Percentiles rank a stretch among this genome's conserved stretches.
Conservation (phyloP, 176 grass and related monocot genomes). For the Zoysia pacifica region DNA sequence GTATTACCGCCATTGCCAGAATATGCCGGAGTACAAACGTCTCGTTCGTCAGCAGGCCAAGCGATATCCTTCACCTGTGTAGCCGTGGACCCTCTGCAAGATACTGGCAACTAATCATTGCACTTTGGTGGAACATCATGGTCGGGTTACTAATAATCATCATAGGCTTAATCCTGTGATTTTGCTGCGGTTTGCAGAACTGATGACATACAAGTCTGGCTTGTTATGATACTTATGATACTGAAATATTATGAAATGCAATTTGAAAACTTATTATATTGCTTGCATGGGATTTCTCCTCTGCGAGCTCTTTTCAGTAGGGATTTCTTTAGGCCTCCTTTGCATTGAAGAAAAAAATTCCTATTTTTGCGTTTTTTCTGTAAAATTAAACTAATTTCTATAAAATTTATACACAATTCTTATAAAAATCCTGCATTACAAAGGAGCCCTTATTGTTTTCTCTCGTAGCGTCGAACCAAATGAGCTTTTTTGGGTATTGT, state of each 20-base stretch:
- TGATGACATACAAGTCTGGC: not conserved
- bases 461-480: no score
- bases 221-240: not conserved
- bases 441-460: no score
- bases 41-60: conserved; percentile 67
- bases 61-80: conserved; percentile 57
- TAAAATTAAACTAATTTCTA: no score
- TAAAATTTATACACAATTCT: no score
- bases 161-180: not conserved
- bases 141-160: not conserved
- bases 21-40: conserved; percentile 56
- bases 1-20: conserved; percentile 38
- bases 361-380: no score
- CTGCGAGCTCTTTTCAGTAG: not conserved
- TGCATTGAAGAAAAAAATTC: no score
- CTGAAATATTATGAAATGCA: not conserved
- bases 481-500: no score
- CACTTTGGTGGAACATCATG: conserved; percentile 1
- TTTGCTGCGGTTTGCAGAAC: not conserved
- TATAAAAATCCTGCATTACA: no score
- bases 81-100: conserved; percentile 3
- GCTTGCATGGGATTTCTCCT: not conserved
- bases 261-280: not conserved
- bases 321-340: not conserved
- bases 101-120: not conserved